Percentiles rank a stretch among this genome's conserved stretches.
phyloP scores from a whole-genome alignment of 2,329 filamentous ascomycete genomes.

The Domatiomyces globalis region DNA sequence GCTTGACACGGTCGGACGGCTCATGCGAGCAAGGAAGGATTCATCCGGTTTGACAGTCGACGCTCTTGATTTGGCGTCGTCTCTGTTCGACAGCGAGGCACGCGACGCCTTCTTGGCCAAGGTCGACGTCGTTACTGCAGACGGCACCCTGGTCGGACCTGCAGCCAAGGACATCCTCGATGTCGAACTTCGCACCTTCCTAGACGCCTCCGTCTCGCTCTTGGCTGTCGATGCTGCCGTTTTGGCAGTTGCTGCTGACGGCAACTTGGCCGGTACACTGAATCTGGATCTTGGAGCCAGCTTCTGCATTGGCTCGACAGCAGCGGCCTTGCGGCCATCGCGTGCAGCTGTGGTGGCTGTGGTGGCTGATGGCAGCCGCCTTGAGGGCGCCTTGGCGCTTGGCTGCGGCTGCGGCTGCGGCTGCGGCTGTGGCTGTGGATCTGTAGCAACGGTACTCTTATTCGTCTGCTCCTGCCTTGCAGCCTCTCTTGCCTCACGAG shows the following conservation, averaged over 20 bases:
- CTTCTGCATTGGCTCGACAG: slow-evolving; percentile 17
- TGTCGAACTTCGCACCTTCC: background rate
- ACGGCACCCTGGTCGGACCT: background rate
- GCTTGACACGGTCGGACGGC: slow-evolving; percentile 38
- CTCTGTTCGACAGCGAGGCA: slow-evolving; percentile 18
- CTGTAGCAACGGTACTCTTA: background rate
- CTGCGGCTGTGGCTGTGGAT: too few species aligned
- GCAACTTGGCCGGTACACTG: slow-evolving; percentile 27
- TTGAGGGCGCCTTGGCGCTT: slow-evolving; percentile 2
- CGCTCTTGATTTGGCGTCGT: slow-evolving; percentile 28
- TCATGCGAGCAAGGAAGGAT: slow-evolving; percentile 37
- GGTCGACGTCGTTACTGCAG: slow-evolving; percentile 13
- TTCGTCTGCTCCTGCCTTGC: slow-evolving; percentile 11
- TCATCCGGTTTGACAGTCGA: slow-evolving; percentile 31
- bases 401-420: too few species aligned
- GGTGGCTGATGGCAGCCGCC: slow-evolving; percentile 2
- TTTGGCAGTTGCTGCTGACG: slow-evolving; percentile 26
- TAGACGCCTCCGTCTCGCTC: slow-evolving; percentile 24
- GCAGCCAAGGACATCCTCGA: slow-evolving; percentile 4
- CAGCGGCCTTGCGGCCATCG: background rate
- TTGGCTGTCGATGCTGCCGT: slow-evolving; percentile 21
- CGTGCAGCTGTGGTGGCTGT: slow-evolving; percentile 6
- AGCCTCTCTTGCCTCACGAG: slow-evolving; percentile 17
- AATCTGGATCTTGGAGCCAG: slow-evolving; percentile 14
- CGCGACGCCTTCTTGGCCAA: slow-evolving; percentile 20